Evolutionary conservation across 202 grass and related monocot species (phyloP), one percentile per base, ranked within the genome.

Genomic region (Bolboschoenoplectus hybrid): DNA sequence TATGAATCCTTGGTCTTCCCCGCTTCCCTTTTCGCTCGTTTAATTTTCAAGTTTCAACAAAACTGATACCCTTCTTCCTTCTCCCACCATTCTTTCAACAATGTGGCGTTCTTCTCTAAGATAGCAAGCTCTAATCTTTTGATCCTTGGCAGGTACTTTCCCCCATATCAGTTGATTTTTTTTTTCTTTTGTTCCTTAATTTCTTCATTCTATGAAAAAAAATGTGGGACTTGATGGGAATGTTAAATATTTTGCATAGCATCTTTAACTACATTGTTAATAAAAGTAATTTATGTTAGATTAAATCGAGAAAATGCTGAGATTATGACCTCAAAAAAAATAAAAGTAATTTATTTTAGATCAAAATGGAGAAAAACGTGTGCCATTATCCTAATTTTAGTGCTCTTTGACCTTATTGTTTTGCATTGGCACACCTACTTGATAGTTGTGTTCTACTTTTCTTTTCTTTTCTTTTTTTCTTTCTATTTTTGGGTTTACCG

Each of bases 61-160:
- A 68, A 47, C 17, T 47, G 7, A 9, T 10, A 49, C 70, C 70
- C n/a, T 43, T 74, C 45, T 74, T 74, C 46, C 17, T 7, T 50
- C 70, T 50, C 41, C 44, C 3, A 5, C 44, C 45, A 8, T 49
- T 44, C 45, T 74, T 9, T 34, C 44, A 74, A 74, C 3, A 74
- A 46, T 20, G 16, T 20, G 41, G 36, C 3, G 56, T 47, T 46
- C 43, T 9, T 47, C 16, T 19, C 68, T 17, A 46, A 20, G 17
- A 20, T 2, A 44, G n/a, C 68, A 72, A 47, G 41, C 70, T 50
- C 43, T 51, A 74, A 1, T 26, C 7, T 74, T 50, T 74, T 52
- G 19, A 74, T 74, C 44, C 10, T 74, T 74, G n/a, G 4, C 46
- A 74, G 71, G 71, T 74, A 74, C 8, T 46, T 73, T 73, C 43